These are phyloP conservation scores for Fragaria ananassa DNA, from an alignment of 306 rosid genomes.

Conservation along the genomic window DNA sequence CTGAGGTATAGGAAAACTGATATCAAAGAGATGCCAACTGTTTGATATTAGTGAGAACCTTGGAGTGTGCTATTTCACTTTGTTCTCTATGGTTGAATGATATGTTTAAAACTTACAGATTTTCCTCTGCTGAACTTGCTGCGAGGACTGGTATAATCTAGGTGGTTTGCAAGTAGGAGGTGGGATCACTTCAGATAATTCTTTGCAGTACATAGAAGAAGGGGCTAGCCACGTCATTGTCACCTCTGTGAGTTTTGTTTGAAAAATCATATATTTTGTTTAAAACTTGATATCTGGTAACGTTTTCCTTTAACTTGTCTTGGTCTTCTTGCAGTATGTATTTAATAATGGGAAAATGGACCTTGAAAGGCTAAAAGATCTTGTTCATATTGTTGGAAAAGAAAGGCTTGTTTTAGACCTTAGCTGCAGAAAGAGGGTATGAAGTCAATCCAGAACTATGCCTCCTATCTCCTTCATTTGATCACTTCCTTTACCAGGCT, in stretches of 20 bases:
- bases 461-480: not conserved
- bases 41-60: not conserved
- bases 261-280: not conserved
- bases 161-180: slow-evolving; percentile 97
- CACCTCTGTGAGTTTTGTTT: slow-evolving; percentile 60
- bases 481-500: not conserved
- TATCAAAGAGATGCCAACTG: not conserved
- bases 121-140: slow-evolving; percentile 62
- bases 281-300: not conserved
- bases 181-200: slow-evolving; percentile 88
- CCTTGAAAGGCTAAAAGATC: slow-evolving; percentile 72
- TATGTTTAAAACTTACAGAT: slow-evolving; percentile 48
- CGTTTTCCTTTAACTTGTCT: not conserved
- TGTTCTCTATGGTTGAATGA: slow-evolving; percentile 36
- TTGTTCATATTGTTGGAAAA: slow-evolving; percentile 74
- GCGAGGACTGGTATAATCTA: slow-evolving; percentile 50
- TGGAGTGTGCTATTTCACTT: slow-evolving; percentile 16
- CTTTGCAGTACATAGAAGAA: slow-evolving; percentile 63
- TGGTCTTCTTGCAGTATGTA: slow-evolving; percentile 57
- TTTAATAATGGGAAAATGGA: slow-evolving; percentile 92
- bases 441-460: not conserved
- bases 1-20: not conserved
- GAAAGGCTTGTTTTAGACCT: slow-evolving; percentile 93
- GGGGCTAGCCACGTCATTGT: slow-evolving; percentile 98
- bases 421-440: slow-evolving; percentile 93